Evolutionary conservation across 768 basidiomycete genomes (phyloP).

Genomic region (Pisolithus tinctorius): DNA sequence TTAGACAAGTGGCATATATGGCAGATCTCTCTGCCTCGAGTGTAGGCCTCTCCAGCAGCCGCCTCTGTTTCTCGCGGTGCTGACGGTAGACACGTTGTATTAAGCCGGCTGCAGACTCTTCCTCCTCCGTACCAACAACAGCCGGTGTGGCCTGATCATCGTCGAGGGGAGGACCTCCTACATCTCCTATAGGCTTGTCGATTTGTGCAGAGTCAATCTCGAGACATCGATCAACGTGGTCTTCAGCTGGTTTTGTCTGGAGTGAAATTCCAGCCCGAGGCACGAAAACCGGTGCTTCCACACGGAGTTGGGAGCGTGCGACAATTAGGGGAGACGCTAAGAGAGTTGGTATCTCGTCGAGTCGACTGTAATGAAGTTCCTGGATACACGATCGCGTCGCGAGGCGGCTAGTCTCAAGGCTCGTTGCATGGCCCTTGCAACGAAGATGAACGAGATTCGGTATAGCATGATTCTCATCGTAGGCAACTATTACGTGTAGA

Average conservation of each 20-base stretch:
- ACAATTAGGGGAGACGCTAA: slow-evolving; percentile 13
- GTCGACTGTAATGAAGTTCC: slow-evolving; percentile 24
- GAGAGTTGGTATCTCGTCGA: slow-evolving; percentile 25
- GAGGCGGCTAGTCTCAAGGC: background rate
- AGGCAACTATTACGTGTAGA: slow-evolving; percentile 9
- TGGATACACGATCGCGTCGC: slow-evolving; percentile 15
- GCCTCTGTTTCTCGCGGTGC: background rate
- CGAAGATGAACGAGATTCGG: slow-evolving; percentile 22
- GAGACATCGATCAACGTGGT: background rate
- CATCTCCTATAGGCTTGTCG: too few species aligned
- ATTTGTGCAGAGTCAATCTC: too few species aligned
- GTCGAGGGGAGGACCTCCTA: too few species aligned
- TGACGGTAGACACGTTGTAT: slow-evolving; percentile 17
- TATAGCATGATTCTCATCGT: background rate
- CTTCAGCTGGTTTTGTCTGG: background rate
- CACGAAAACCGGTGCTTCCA: slow-evolving; percentile 14
- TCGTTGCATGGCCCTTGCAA: slow-evolving; percentile 5
- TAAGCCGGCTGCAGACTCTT: slow-evolving; percentile 18
- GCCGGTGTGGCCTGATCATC: too few species aligned
- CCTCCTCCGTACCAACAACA: slow-evolving; percentile 10
- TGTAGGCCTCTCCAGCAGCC: slow-evolving; percentile 9
- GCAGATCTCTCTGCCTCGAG: slow-evolving; percentile 14
- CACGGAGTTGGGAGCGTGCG: slow-evolving; percentile 11
- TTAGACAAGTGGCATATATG: slow-evolving; percentile 24
- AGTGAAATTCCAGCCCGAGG: slow-evolving; percentile 2